Percentiles rank a stretch among this genome's conserved stretches.
phyloP scores from a whole-genome alignment of 1,284 basidiomycete genomes.

The Schizopora paradoxa region DNA sequence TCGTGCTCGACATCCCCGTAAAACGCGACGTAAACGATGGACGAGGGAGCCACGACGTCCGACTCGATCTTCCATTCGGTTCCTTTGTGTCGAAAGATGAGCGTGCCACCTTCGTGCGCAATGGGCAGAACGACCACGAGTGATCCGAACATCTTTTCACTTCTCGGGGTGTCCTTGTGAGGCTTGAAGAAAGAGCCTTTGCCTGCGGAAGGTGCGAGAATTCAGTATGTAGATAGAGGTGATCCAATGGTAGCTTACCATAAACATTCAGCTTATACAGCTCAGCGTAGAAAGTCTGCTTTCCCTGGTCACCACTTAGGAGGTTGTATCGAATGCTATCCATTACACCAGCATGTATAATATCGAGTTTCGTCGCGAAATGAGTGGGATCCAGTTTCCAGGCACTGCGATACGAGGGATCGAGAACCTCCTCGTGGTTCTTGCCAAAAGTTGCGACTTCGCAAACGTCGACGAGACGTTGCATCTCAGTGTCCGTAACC shows the following conservation, averaged over 20 bases:
- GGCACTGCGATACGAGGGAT: conserved; percentile 8
- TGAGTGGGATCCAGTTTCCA: conserved; percentile 8
- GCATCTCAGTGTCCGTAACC: conserved; percentile 1
- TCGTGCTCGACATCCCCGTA: conserved; percentile 28
- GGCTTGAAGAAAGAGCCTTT: conserved; percentile 9
- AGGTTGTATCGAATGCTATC: not conserved
- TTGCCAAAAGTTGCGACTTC: conserved; percentile 10
- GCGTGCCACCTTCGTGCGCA: conserved; percentile 7
- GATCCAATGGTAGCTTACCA: conserved; percentile 1
- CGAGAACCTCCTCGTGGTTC: conserved; percentile 11
- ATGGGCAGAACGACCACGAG: conserved; percentile 5
- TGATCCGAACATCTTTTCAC: conserved; percentile 5
- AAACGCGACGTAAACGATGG: conserved; percentile 16
- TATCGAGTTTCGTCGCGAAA: conserved; percentile 11
- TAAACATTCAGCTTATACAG: conserved; percentile 12
- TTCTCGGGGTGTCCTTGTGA: conserved; percentile 8
- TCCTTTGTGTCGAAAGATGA: conserved; percentile 5
- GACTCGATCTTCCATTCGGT: not conserved
- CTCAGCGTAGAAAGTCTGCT: conserved; percentile 3
- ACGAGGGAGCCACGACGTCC: not conserved
- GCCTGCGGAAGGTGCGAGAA: conserved; percentile 1
- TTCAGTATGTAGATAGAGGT: not conserved
- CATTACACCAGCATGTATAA: conserved; percentile 1
- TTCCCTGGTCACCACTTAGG: not conserved
- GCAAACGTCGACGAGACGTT: conserved; percentile 8